Base-by-base conservation (phyloP, 441 rosid species). In the Erodium texanum region DNA sequence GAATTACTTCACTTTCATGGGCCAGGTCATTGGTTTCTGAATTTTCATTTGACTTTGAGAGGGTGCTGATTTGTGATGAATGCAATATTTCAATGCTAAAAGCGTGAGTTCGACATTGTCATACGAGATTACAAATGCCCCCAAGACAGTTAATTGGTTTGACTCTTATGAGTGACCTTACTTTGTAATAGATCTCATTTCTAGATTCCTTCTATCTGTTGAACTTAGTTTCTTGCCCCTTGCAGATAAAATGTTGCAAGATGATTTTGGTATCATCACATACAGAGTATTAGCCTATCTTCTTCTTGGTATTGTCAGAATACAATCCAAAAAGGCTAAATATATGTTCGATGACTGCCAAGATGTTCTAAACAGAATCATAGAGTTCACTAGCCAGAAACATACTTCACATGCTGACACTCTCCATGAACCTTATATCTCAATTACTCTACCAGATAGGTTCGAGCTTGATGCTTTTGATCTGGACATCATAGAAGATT, bases 391-490 rank as follows among this genome's bases (percentile, higher is more conserved):
- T 67, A 77, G 75, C 52, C 79, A 80, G 69, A 88, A 74, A 77
- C 76, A 72, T 50, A 74, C 9, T 70, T 71, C 70, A 12, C 63
- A 71, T 34, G 12, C 64, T 48, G 76, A 81, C 67, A 15, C 72
- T 20, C 27, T 77, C 23, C 23, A 70, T 32, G 79, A 77, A 24
- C 83, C 86, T 45, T 66, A 66, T 68, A 67, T 64, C 71, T 68
- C 77, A n/a, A 82, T 94, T 72, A 84, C 77, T 12, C 68, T 83
- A 32, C 86, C 87, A 19, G 75, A 77, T 67, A 78, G 80, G 19
- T 87, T 88, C 64, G 93, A 88, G 54, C 86, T 92, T 1, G 96
- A 90, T 86, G 93, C 96, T 77, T 93, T 93, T 85, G 90, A 93
- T 76, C 85, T 89, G 38, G 99, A 80, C 70, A 78, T 91, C 66